phyloP scores from a whole-genome alignment of 331 rosid genomes.

The Acacia pycnantha region DNA sequence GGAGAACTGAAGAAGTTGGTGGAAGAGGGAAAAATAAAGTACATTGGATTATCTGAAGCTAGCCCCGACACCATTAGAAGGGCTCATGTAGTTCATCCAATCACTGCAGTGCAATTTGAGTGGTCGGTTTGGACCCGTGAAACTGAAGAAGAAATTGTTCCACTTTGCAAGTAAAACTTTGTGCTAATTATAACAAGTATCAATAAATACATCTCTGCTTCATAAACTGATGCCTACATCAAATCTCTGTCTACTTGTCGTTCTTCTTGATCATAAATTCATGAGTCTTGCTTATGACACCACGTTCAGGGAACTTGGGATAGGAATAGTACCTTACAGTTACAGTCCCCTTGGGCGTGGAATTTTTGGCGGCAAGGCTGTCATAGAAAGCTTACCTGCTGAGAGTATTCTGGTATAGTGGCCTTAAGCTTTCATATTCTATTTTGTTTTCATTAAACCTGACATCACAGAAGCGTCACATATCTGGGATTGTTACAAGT shows the following conservation, averaged over 20 bases:
- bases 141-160: conserved; percentile 61
- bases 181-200: not conserved
- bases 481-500: not conserved
- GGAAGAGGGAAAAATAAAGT: conserved; percentile 66
- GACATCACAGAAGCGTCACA: not conserved
- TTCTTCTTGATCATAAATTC: too few relatives aligned
- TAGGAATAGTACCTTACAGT: conserved; percentile 68
- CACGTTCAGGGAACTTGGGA: conserved; percentile 64
- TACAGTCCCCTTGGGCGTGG: conserved; percentile 83
- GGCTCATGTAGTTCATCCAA: conserved; percentile 84
- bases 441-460: not conserved
- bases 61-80: conserved; percentile 64
- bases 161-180: conserved; percentile 56
- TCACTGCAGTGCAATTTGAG: conserved; percentile 72
- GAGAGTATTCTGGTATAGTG: conserved; percentile 42
- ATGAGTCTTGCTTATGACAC: too few relatives aligned
- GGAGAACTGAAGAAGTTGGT: conserved; percentile 71
- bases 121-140: conserved; percentile 86
- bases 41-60: conserved; percentile 71
- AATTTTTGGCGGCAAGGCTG: conserved; percentile 75
- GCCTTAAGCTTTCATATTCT: not conserved
- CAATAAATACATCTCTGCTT: not conserved
- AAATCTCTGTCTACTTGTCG: too few relatives aligned
- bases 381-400: conserved; percentile 51
- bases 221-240: too few relatives aligned